These are phyloP conservation scores for Pichia sp. DNA, from an alignment of 1,139 yeast genomes.

Conservation along the genomic window DNA sequence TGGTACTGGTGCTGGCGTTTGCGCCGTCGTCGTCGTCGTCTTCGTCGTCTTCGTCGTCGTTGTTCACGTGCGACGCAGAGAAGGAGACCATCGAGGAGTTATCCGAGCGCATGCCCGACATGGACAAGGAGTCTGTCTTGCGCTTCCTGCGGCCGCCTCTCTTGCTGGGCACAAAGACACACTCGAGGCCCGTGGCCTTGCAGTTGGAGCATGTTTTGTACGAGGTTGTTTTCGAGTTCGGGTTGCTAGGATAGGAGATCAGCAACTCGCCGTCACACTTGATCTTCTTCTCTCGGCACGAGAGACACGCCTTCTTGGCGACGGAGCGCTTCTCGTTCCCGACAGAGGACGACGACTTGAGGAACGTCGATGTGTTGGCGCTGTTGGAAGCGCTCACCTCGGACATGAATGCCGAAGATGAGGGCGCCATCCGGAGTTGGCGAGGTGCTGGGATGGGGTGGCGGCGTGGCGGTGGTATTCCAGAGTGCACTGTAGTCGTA, in stretches of 20 bases:
- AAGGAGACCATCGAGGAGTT: conserved; percentile 11
- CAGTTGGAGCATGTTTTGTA: conserved; percentile 47
- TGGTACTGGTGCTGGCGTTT: background rate
- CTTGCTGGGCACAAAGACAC: conserved; percentile 56
- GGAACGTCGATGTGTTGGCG: background rate
- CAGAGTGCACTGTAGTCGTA: no score
- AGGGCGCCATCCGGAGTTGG: background rate
- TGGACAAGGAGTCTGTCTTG: background rate
- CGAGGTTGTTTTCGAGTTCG: conserved; percentile 22
- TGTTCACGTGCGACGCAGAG: background rate
- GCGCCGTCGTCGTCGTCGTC: background rate
- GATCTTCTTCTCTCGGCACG: conserved; percentile 59
- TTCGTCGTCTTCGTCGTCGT: background rate
- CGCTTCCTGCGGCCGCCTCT: conserved; percentile 55
- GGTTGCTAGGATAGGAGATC: conserved; percentile 7
- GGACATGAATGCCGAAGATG: background rate
- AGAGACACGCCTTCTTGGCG: conserved; percentile 56
- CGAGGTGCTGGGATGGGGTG: background rate
- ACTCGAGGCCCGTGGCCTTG: conserved; percentile 43
- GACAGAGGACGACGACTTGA: background rate
- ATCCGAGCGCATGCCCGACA: conserved; percentile 2
- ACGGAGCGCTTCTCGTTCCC: conserved; percentile 38
- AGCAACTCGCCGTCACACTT: conserved; percentile 58
- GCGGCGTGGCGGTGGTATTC: no score
- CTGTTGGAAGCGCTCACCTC: background rate